Base-by-base conservation (phyloP, 140 eudicot species). In the Erigeron philadelphicus region DNA sequence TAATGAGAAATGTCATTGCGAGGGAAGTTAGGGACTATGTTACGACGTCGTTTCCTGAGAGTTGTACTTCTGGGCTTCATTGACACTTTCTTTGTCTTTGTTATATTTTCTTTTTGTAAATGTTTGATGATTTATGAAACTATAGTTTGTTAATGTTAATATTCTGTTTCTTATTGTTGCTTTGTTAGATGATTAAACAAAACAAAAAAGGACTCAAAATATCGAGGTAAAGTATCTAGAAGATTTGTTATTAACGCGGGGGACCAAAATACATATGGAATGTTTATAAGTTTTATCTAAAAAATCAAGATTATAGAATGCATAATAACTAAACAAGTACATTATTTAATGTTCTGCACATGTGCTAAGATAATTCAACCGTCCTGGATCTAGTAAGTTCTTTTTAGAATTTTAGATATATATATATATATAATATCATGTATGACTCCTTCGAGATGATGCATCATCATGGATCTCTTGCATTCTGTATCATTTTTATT, bases 11-110 rank as follows among this genome's bases (percentile, higher is more conserved):
- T 64, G 87, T 79, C 49, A 86, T 86, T 56, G 94, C 83, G 9
- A 86, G 80, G 57, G 89, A 86, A 67, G 94, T 84, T 79, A 84
- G 81, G 72, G 95, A 84, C 49, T 86, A 84, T 55, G 87, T 84
- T 48, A 69, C 86, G 76, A 68, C 86, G 77, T 81, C 93, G 86
- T 83, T 76, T 13, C 68, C 68, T 25, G 81, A 35, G 16, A 23
- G 80, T n/a, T 10, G 80, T n/a, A 40, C 72, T 71, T 74, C 81
- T 53, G 82, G 85, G 73, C 75, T 75, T 70, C 81, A 54, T 63
- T 81, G 63, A 61, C 46, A 0, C 1, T 49, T 71, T 31, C 0
- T 38, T 50, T 67, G 16, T 1, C 3, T 66, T 42, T 13, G 46
- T 3, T 35, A 12, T 62, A 4, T 68, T 74, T 41, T 40, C 1